Base-by-base conservation (phyloP, 2,329 filamentous ascomycete genomes). In the Botrytis fabae region DNA sequence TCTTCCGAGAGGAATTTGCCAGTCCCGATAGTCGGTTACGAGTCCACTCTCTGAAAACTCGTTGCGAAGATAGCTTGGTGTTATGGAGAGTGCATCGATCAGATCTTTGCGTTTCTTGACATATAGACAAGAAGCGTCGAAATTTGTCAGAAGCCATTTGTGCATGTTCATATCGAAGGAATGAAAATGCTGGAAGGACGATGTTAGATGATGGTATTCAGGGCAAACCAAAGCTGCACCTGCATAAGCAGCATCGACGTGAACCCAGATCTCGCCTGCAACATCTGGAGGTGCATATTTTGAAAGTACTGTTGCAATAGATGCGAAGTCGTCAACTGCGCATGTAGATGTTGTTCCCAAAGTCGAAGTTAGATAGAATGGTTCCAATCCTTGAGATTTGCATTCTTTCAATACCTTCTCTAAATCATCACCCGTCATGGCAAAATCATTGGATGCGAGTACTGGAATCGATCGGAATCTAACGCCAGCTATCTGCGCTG, bases 111-210 rank as follows among this genome's bases (percentile, higher is more conserved):
- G 89, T 78, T 91, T 87, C 75, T 91, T 90, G 66, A 98, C 90
- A 83, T 90, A 98, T 63, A 97, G 87, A 76, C 92, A 92, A 71
- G 92, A 94, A 78, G 86, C 88, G 81, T 98, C 95, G 79, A 98
- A 98, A 83, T 97, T 97, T 73, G 94, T 94, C 28, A 98, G 89
- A 65, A 98, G 86, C 95, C 95, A 98, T 85, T 98, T 98, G 86
- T 98, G 95, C 88, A 97, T 92, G 85, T 98, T 98, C 85, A 95
- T 90, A 83, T 97, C 91, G 87, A 97, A 97, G 76, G 91, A 94
- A 84, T 97, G 93, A 80, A 97, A 94, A 35, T 85, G 83, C 1
- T 85, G 83, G 69, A 95, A 86, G 14, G 89, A 83, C 35, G 84
- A 80, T 1, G 90, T 86, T 68, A 94, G 86, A 77, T 91, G 86